These are phyloP conservation scores for Geotrichum reessii DNA, from an alignment of 1,139 yeast species.

Conservation along the genomic window DNA sequence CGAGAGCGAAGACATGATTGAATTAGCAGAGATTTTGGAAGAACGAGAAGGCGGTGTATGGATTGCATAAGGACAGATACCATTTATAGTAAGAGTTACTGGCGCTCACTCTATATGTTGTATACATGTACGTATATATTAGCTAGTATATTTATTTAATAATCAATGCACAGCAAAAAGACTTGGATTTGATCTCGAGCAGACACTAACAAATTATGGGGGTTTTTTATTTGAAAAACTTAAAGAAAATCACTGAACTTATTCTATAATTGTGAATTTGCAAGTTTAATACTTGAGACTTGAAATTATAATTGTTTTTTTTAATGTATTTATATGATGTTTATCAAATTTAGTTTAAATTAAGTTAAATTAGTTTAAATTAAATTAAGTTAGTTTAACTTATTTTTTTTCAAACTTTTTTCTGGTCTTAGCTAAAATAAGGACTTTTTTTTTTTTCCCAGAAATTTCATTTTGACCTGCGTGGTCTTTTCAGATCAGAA, in stretches of 20 bases:
- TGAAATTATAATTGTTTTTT: no score
- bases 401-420: background rate
- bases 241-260: no score
- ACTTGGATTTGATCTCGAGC: no score
- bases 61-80: constrained; percentile 16
- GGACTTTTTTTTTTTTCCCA: background rate
- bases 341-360: no score
- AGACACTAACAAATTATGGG: no score
- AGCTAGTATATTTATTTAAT: background rate
- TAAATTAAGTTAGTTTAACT: no score
- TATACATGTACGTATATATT: background rate
- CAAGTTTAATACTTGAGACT: no score
- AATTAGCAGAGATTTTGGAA: constrained; percentile 44
- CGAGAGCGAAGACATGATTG: constrained; percentile 60
- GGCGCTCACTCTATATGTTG: background rate
- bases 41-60: constrained; percentile 35
- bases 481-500: background rate
- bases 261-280: no score
- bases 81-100: background rate
- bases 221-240: no score
- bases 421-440: background rate
- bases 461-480: background rate
- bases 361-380: no score
- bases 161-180: background rate
- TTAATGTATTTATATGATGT: no score